A percentile compares a stretch with the other conserved stretches of the same genome.
phyloP scores from a whole-genome alignment of 2,329 filamentous ascomycete species.

The Herpotrichia juniperi region DNA sequence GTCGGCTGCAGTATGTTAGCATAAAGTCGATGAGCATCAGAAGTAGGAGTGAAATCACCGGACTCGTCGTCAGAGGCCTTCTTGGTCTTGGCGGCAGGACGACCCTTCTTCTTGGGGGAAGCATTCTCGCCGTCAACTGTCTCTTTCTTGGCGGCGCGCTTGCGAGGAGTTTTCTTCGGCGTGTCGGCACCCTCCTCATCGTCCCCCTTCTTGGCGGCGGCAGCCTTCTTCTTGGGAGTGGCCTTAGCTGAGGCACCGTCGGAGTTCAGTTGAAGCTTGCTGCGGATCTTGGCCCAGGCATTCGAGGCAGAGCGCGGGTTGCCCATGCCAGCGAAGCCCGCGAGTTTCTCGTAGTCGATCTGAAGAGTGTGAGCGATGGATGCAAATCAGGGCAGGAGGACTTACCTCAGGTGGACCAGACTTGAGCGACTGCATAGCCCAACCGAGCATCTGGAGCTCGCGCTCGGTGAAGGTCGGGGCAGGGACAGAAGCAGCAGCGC shows the following conservation, averaged over 20 bases:
- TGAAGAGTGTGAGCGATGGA: constrained; percentile 6
- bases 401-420: constrained; percentile 42
- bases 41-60: neutral
- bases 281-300: constrained; percentile 43
- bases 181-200: constrained; percentile 21
- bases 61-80: neutral
- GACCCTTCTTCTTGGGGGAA: constrained; percentile 41
- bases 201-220: constrained; percentile 19
- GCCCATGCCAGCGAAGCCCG: constrained; percentile 40
- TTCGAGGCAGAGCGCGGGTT: constrained; percentile 46
- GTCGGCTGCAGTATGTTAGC: neutral
- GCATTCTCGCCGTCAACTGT: constrained; percentile 33
- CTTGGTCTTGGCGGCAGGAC: constrained; percentile 12
- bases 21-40: neutral
- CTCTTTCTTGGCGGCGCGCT: constrained; percentile 41
- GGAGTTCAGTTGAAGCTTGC: constrained; percentile 30
- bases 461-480: constrained; percentile 38
- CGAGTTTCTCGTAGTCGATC: constrained; percentile 47
- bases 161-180: constrained; percentile 36
- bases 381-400: neutral
- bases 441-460: constrained; percentile 42
- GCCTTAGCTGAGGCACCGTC: constrained; percentile 7
- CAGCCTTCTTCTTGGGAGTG: constrained; percentile 13
- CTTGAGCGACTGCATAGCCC: constrained; percentile 46
- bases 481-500: constrained; percentile 5